Percentiles rank a stretch among this genome's conserved stretches.
These are phyloP conservation scores for Boletus sp. DNA, from an alignment of 768 basidiomycete genomes.

Conservation along the genomic window DNA sequence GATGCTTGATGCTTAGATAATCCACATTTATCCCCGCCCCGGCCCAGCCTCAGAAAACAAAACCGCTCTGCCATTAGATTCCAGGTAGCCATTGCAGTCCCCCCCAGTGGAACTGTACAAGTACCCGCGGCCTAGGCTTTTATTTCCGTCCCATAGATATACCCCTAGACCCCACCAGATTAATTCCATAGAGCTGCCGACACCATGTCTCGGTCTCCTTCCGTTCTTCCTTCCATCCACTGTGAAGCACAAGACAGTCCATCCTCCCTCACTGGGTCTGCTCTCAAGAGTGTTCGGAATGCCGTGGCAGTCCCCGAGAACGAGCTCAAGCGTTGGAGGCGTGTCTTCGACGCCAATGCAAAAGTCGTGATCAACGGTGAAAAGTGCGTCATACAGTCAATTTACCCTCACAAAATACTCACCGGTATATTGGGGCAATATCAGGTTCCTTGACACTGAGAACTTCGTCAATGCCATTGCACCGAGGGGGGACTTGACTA, in stretches of 20 bases:
- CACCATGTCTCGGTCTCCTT: slow-evolving; percentile 40
- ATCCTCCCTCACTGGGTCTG: slow-evolving; percentile 49
- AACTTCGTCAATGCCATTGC: slow-evolving; percentile 96
- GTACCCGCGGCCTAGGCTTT: slow-evolving; percentile 14
- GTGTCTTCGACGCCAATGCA: slow-evolving; percentile 83
- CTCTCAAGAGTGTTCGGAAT: slow-evolving; percentile 64
- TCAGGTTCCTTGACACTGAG: slow-evolving; percentile 81
- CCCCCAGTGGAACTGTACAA: slow-evolving; percentile 18
- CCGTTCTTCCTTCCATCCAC: slow-evolving; percentile 49
- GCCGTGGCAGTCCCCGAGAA: slow-evolving; percentile 72
- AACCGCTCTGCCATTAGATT: slow-evolving; percentile 9
- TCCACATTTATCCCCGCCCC: slow-evolving; percentile 34
- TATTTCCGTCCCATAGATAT: slow-evolving; percentile 28
- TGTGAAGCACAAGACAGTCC: slow-evolving; percentile 46
- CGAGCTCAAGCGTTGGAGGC: slow-evolving; percentile 86
- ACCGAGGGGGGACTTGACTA: slow-evolving; percentile 78
- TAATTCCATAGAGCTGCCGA: slow-evolving; percentile 26
- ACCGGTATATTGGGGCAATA: slow-evolving; percentile 8
- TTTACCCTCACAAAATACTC: slow-evolving; percentile 20
- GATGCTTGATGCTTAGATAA: slow-evolving; percentile 36
- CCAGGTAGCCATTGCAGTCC: slow-evolving; percentile 2
- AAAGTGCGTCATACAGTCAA: slow-evolving; percentile 55
- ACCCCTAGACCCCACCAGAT: slow-evolving; percentile 35
- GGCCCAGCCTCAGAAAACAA: neutral
- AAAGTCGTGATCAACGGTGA: slow-evolving; percentile 70